A percentile compares a stretch with the other conserved stretches of the same genome.
These are phyloP conservation scores for Coccinonectria pachysandricola DNA, from an alignment of 2,329 filamentous ascomycete genomes.

Conservation along the genomic window DNA sequence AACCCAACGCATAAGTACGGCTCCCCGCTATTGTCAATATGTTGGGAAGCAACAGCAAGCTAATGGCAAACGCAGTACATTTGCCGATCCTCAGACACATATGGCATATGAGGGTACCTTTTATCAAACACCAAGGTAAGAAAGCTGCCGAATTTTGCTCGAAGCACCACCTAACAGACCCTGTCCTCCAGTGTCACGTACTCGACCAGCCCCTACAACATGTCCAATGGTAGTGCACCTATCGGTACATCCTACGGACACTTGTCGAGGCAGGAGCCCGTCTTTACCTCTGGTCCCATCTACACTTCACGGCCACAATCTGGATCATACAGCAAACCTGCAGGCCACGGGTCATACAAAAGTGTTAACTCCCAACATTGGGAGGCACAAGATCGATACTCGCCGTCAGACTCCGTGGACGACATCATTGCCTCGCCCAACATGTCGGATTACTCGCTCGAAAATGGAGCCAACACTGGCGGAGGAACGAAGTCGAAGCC, in stretches of 20 bases:
- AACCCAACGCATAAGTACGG: constrained; percentile 43
- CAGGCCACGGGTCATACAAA: constrained; percentile 29
- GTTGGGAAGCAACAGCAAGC: too few species aligned
- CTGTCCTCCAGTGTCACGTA: constrained; percentile 32
- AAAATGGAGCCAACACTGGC: constrained; percentile 34
- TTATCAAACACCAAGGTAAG: constrained; percentile 30
- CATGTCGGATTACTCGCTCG: constrained; percentile 50
- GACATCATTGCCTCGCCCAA: constrained; percentile 48
- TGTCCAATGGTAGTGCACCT: constrained; percentile 12
- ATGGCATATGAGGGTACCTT: constrained; percentile 27
- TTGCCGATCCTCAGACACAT: constrained; percentile 21
- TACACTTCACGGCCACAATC: constrained; percentile 34
- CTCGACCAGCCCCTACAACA: constrained; percentile 24
- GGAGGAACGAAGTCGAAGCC: constrained; percentile 34
- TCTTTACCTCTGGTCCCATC: constrained; percentile 28
- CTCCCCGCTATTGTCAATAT: too few species aligned
- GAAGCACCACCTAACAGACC: too few species aligned
- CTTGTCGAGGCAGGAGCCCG: constrained; percentile 28
- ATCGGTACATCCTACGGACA: constrained; percentile 25
- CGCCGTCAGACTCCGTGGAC: constrained; percentile 47
- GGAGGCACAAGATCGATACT: constrained; percentile 41
- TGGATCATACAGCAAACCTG: constrained; percentile 25
- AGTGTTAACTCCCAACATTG: constrained; percentile 32
- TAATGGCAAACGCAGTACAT: constrained; percentile 24
- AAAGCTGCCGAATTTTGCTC: too few species aligned